phyloP scores from a whole-genome alignment of 495 filamentous ascomycete species.

The Aspergillus homomorphus region DNA sequence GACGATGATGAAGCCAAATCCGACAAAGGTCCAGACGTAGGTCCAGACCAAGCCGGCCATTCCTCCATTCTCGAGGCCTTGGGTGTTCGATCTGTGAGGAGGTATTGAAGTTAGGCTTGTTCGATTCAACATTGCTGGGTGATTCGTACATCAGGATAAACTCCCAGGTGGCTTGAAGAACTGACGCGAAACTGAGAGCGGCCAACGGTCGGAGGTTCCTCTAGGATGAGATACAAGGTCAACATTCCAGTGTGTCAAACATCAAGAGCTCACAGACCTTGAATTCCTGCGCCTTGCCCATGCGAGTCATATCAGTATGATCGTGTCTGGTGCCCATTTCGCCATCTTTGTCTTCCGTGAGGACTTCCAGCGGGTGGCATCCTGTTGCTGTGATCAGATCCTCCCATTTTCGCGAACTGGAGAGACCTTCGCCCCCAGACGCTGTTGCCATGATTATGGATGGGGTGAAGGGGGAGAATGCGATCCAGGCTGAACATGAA shows the following conservation, averaged over 20 bases:
- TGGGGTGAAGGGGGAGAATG: neutral
- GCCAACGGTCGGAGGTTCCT: slow-evolving; percentile 47
- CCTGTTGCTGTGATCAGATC: neutral
- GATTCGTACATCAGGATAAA: slow-evolving; percentile 33
- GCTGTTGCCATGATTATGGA: neutral
- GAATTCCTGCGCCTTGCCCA: slow-evolving; percentile 40
- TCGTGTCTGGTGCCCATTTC: slow-evolving; percentile 17
- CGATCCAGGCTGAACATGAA: too few species aligned
- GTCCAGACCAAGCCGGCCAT: slow-evolving; percentile 21
- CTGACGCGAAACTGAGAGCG: slow-evolving; percentile 46
- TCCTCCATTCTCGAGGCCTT: slow-evolving; percentile 18
- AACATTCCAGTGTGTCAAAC: slow-evolving; percentile 5
- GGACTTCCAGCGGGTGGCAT: slow-evolving; percentile 2
- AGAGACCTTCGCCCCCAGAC: neutral
- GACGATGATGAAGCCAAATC: slow-evolving; percentile 21
- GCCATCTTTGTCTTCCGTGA: neutral
- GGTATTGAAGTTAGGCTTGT: neutral
- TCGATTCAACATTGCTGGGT: neutral
- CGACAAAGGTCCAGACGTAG: slow-evolving; percentile 19
- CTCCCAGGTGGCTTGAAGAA: slow-evolving; percentile 50
- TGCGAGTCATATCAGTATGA: slow-evolving; percentile 38
- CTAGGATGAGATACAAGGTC: slow-evolving; percentile 15
- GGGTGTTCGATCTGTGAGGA: slow-evolving; percentile 8
- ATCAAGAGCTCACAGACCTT: slow-evolving; percentile 26
- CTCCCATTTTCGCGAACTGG: neutral